These are phyloP conservation scores for Hymenoscyphus linearis DNA, from an alignment of 2,329 filamentous ascomycete genomes.

Conservation along the genomic window DNA sequence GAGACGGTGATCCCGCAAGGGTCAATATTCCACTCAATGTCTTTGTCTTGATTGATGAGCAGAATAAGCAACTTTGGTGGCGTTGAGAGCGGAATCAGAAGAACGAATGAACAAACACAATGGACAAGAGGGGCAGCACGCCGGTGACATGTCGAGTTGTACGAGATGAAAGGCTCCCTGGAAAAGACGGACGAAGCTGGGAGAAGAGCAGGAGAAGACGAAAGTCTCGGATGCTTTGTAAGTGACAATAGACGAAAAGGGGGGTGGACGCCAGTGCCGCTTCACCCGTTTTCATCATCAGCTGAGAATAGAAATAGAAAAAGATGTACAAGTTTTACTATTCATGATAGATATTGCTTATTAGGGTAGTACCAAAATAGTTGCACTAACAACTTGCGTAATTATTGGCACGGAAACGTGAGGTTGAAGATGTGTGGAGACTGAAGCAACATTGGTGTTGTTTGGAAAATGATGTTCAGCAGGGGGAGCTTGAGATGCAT, in stretches of 20 bases:
- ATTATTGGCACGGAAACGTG: no score
- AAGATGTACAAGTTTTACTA: no score
- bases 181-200: background rate
- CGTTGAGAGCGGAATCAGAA: background rate
- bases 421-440: background rate
- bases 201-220: background rate
- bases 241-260: background rate
- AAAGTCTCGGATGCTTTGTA: background rate
- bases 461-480: background rate
- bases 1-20: background rate
- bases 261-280: background rate
- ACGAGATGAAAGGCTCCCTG: background rate
- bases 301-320: no score
- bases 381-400: no score
- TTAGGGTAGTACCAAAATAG: no score
- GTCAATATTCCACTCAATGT: background rate
- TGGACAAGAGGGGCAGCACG: background rate
- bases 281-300: no score
- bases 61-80: background rate
- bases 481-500: background rate
- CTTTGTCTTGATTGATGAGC: background rate
- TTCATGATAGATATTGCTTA: no score
- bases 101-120: background rate
- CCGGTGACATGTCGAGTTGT: background rate
- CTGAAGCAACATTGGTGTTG: background rate